Conservation (phyloP, 495 filamentous ascomycete genomes). For the Eremomyces bilateralis region DNA sequence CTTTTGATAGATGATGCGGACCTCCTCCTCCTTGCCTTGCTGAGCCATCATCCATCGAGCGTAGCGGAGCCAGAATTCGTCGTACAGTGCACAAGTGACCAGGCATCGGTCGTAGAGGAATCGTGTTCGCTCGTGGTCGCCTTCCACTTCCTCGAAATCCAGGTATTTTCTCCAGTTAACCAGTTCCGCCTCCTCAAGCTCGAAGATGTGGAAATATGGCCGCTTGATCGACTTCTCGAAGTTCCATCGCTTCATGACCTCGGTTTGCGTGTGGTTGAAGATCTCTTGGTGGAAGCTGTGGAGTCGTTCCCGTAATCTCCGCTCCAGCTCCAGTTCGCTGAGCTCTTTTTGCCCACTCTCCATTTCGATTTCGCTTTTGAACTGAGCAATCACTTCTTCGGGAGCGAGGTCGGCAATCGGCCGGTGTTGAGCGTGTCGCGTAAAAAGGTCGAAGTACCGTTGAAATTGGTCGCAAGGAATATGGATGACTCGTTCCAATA, state of each 20-base stretch:
- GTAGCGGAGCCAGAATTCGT: slow-evolving; percentile 95
- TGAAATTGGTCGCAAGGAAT: slow-evolving; percentile 97
- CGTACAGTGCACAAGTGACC: slow-evolving; percentile 80
- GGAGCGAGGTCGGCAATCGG: slow-evolving; percentile 55
- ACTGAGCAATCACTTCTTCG: slow-evolving; percentile 41
- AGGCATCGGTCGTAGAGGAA: slow-evolving; percentile 90
- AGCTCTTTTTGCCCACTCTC: slow-evolving; percentile 28
- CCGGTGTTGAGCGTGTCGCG: slow-evolving; percentile 48
- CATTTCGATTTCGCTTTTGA: slow-evolving; percentile 45
- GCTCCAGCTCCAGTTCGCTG: slow-evolving; percentile 63
- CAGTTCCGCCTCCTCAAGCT: slow-evolving; percentile 68
- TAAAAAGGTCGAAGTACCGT: slow-evolving; percentile 83
- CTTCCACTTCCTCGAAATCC: slow-evolving; percentile 82
- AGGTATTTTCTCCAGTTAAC: slow-evolving; percentile 94
- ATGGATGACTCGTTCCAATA: slow-evolving; percentile 66
- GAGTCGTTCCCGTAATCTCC: slow-evolving; percentile 40
- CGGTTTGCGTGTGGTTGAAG: slow-evolving; percentile 63
- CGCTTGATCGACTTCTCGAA: slow-evolving; percentile 91
- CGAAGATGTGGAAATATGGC: slow-evolving; percentile 91
- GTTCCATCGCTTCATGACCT: slow-evolving; percentile 86
- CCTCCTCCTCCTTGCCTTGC: slow-evolving; percentile 65
- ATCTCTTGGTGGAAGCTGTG: slow-evolving; percentile 62
- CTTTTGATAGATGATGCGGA: slow-evolving; percentile 80
- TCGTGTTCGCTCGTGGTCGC: slow-evolving; percentile 47
- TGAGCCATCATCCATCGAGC: slow-evolving; percentile 91